These are phyloP conservation scores for Aspergillus hortae DNA, from an alignment of 2,329 filamentous ascomycete genomes.

Conservation along the genomic window DNA sequence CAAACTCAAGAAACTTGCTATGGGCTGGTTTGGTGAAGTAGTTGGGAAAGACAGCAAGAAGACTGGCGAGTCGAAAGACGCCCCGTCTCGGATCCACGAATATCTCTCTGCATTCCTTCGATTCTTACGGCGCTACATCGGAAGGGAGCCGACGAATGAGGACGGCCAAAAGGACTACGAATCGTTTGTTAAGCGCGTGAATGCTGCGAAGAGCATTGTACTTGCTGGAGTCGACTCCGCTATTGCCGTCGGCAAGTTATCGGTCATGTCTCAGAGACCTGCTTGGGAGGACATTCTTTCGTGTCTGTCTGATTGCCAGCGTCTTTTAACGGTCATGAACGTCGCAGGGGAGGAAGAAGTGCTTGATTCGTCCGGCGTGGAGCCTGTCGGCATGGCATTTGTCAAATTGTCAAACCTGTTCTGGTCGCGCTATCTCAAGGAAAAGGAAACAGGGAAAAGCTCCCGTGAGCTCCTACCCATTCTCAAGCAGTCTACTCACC, in stretches of 20 bases:
- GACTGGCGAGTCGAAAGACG: conserved; percentile 12
- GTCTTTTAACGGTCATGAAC: conserved; percentile 31
- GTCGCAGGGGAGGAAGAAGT: conserved; percentile 5
- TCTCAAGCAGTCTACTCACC: conserved; percentile 39
- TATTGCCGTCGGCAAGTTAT: conserved; percentile 37
- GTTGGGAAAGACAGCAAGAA: conserved; percentile 19
- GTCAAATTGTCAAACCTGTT: conserved; percentile 45
- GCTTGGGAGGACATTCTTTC: conserved; percentile 37
- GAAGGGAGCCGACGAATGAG: conserved; percentile 25
- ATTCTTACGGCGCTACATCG: conserved; percentile 41
- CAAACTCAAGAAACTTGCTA: conserved; percentile 40
- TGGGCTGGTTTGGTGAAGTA: conserved; percentile 33
- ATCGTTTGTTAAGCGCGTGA: conserved; percentile 29
- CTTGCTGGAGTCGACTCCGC: conserved; percentile 40
- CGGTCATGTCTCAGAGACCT: conserved; percentile 33
- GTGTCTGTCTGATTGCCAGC: conserved; percentile 34
- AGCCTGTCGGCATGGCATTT: conserved; percentile 26
- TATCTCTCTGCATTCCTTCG: conserved; percentile 38
- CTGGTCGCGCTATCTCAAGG: conserved; percentile 46
- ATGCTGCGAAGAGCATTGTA: conserved; percentile 34
- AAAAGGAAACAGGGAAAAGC: conserved; percentile 34
- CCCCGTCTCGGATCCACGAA: conserved; percentile 27
- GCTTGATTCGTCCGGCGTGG: conserved; percentile 12
- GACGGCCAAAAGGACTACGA: conserved; percentile 26
- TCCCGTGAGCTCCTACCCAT: conserved; percentile 34